Percentiles rank a stretch among this genome's conserved stretches.
Evolutionary conservation across 2,329 filamentous ascomycete genomes (phyloP).

Genomic region (Sarocladiaceae sp.): DNA sequence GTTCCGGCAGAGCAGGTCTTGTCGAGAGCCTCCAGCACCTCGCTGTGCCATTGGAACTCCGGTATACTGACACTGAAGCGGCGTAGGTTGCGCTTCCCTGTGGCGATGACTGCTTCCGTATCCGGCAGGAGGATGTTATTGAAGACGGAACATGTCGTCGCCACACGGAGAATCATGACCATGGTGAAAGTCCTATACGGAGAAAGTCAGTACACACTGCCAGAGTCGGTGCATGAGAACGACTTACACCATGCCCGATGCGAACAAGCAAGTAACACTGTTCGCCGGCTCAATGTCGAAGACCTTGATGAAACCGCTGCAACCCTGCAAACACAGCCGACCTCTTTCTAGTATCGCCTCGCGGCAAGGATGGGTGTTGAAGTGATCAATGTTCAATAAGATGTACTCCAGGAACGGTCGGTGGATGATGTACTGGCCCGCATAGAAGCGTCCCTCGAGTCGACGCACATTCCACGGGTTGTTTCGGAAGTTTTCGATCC

Average conservation of each 20-base stretch:
- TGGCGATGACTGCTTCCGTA: conserved; percentile 15
- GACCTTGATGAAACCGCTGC: conserved; percentile 22
- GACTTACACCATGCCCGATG: conserved; percentile 26
- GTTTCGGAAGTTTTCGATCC: conserved; percentile 17
- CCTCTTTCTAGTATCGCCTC: conserved; percentile 19
- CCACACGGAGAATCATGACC: conserved; percentile 18
- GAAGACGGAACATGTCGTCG: conserved; percentile 15
- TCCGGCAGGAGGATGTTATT: conserved; percentile 14
- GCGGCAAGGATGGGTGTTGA: conserved; percentile 19
- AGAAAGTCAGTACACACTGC: not conserved
- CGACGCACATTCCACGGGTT: conserved; percentile 25
- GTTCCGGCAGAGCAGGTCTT: not conserved
- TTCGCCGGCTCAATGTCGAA: conserved; percentile 22
- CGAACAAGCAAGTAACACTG: conserved; percentile 22
- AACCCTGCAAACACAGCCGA: conserved; percentile 19
- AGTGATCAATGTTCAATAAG: conserved; percentile 19
- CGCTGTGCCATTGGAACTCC: conserved; percentile 19
- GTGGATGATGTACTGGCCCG: conserved; percentile 26
- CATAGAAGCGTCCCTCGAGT: conserved; percentile 23
- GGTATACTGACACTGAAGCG: conserved; percentile 18
- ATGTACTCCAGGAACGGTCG: conserved; percentile 25
- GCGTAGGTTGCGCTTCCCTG: conserved; percentile 17
- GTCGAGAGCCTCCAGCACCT: conserved; percentile 16
- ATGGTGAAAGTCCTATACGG: conserved; percentile 22
- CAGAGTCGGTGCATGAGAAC: not conserved